phyloP scores from a whole-genome alignment of 768 basidiomycete species.

The Rhizopogon vinicolor region DNA sequence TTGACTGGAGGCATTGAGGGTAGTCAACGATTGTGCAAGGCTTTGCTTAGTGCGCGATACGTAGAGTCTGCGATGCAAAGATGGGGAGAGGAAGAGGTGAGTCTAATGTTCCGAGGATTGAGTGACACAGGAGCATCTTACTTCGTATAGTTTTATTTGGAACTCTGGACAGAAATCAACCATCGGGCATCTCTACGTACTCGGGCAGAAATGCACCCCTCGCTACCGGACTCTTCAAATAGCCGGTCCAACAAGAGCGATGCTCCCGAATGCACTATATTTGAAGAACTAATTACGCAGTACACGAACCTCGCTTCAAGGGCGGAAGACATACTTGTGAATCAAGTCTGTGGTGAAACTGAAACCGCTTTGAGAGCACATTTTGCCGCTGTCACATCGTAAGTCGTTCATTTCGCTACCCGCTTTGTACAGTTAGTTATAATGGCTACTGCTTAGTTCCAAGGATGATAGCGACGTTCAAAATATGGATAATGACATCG shows the following conservation, averaged over 20 bases:
- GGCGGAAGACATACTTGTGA: slow-evolving; percentile 86
- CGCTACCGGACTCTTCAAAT: slow-evolving; percentile 42
- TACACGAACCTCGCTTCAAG: slow-evolving; percentile 59
- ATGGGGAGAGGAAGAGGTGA: slow-evolving; percentile 90
- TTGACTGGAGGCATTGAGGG: slow-evolving; percentile 85
- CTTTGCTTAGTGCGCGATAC: slow-evolving; percentile 75
- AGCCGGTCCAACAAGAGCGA: slow-evolving; percentile 17
- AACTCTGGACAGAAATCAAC: slow-evolving; percentile 81
- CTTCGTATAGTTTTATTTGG: slow-evolving; percentile 78
- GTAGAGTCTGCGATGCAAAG: slow-evolving; percentile 61
- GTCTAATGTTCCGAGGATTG: slow-evolving; percentile 17
- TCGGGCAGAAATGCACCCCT: slow-evolving; percentile 42
- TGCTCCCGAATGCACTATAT: slow-evolving; percentile 62
- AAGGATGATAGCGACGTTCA: neutral
- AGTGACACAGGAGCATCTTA: neutral
- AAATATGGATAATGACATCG: slow-evolving; percentile 31
- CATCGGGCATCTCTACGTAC: slow-evolving; percentile 52
- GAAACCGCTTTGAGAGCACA: slow-evolving; percentile 72
- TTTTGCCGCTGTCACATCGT: slow-evolving; percentile 49
- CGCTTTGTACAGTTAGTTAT: neutral
- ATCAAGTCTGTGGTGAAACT: slow-evolving; percentile 79
- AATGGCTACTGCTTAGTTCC: neutral
- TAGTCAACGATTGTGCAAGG: slow-evolving; percentile 79
- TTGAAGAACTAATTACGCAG: slow-evolving; percentile 66
- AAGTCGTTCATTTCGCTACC: slow-evolving; percentile 13